These are phyloP conservation scores for Paraconiothyrium sp. DNA, from an alignment of 2,329 filamentous ascomycete species.

Conservation along the genomic window DNA sequence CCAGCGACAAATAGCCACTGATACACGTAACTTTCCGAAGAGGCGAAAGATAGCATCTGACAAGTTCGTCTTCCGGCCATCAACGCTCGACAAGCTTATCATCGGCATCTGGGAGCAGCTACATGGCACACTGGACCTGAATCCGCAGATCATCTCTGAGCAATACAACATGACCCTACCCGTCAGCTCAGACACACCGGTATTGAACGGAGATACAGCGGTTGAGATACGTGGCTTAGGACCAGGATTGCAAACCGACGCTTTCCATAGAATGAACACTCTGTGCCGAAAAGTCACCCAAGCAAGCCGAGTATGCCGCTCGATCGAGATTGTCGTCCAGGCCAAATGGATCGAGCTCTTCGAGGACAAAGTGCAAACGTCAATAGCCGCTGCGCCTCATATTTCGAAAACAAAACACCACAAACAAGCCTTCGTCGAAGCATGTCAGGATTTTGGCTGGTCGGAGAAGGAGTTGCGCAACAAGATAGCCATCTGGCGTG, in stretches of 20 bases:
- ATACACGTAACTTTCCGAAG: conserved; percentile 44
- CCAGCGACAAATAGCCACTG: conserved; percentile 46
- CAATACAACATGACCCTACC: conserved; percentile 39
- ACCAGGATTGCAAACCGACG: conserved; percentile 24
- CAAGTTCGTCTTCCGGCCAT: conserved; percentile 57
- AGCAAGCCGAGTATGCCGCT: conserved; percentile 63
- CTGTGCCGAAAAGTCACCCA: conserved; percentile 58
- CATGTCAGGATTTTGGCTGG: conserved; percentile 64
- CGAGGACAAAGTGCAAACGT: conserved; percentile 59
- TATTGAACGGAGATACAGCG: conserved; percentile 18
- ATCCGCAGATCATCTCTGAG: conserved; percentile 50
- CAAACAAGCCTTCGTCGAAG: conserved; percentile 63
- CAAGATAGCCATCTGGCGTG: conserved; percentile 63
- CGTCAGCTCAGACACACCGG: conserved; percentile 24
- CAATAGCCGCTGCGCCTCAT: conserved; percentile 51
- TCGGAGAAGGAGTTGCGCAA: conserved; percentile 67
- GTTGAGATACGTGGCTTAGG: conserved; percentile 26
- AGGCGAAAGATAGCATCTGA: conserved; percentile 43
- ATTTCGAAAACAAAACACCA: conserved; percentile 59
- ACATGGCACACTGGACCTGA: conserved; percentile 54
- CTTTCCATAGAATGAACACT: conserved; percentile 55
- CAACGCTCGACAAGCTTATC: conserved; percentile 59
- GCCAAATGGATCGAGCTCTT: conserved; percentile 67
- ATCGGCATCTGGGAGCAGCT: conserved; percentile 62
- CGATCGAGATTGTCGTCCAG: conserved; percentile 67